Conservation (phyloP, 441 rosid species). For the Pelargonium cotyledonis region DNA sequence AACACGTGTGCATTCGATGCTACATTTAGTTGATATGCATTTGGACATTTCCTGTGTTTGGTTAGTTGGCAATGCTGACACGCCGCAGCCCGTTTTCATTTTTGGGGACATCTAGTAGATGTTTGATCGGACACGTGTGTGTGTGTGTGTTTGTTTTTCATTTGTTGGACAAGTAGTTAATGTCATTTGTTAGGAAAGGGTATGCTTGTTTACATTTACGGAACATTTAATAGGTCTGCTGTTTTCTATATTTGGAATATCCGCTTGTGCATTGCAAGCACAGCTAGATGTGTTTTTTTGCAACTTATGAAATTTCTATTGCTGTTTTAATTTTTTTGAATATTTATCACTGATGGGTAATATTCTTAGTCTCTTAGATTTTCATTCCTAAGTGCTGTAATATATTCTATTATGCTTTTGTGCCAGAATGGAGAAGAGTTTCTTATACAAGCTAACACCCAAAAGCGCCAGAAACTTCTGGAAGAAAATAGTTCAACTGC, state of each 20-base stretch:
- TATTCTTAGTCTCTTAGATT: background rate
- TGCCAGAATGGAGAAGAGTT: constrained; percentile 76
- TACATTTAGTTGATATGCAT: background rate
- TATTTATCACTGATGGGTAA: background rate
- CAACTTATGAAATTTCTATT: background rate
- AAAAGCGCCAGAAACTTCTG: constrained; percentile 75
- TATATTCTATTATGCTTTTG: background rate
- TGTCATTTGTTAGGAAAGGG: too few relatives aligned
- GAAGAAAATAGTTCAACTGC: constrained; percentile 41
- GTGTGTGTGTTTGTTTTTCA: background rate
- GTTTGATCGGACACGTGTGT: background rate
- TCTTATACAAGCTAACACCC: constrained; percentile 84
- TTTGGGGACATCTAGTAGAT: background rate
- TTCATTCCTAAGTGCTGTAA: background rate
- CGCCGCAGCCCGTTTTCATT: too few relatives aligned
- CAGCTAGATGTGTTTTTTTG: background rate
- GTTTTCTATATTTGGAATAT: background rate
- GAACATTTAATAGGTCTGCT: background rate
- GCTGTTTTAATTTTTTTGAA: background rate
- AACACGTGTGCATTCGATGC: background rate
- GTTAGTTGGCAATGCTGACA: too few relatives aligned
- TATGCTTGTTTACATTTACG: background rate
- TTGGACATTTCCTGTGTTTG: background rate
- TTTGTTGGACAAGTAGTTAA: background rate
- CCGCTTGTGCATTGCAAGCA: background rate